These are phyloP conservation scores for Phytopythium aichiense DNA, from an alignment of 352 stramenopile genomes.

Conservation along the genomic window DNA sequence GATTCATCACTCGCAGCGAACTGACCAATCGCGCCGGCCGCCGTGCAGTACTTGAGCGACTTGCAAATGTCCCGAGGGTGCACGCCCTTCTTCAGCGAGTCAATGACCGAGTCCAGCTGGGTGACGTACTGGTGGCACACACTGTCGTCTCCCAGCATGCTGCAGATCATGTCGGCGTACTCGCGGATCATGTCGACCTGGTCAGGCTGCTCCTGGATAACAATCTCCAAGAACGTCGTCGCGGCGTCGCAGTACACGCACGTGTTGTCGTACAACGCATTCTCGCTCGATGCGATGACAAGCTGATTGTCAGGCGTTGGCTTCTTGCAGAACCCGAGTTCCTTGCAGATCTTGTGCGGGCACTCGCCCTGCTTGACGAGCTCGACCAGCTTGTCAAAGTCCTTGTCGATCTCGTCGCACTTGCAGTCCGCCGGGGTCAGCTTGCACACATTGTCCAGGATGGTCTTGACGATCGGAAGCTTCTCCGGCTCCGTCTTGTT, in stretches of 20 bases:
- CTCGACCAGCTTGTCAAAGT: constrained; percentile 62
- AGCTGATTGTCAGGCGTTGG: neutral
- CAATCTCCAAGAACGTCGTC: constrained; percentile 43
- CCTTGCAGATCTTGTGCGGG: constrained; percentile 42
- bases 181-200: constrained; percentile 42
- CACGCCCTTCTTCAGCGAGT: constrained; percentile 36
- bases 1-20: neutral
- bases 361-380: constrained; percentile 40
- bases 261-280: constrained; percentile 20
- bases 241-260: constrained; percentile 62
- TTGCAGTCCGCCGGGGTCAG: constrained; percentile 31
- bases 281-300: neutral
- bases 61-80: constrained; percentile 45
- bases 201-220: constrained; percentile 36
- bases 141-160: constrained; percentile 44
- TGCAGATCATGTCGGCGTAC: constrained; percentile 52
- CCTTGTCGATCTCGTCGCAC: constrained; percentile 39
- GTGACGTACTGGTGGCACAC: constrained; percentile 41
- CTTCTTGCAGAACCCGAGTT: constrained; percentile 34
- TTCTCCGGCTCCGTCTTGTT: constrained; percentile 29
- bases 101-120: constrained; percentile 41
- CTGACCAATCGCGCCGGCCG: neutral
- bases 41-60: constrained; percentile 34
- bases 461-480: constrained; percentile 34
- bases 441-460: constrained; percentile 41